Conservation (phyloP, 1,284 basidiomycete species). For the Marasmius tenuissimus region DNA sequence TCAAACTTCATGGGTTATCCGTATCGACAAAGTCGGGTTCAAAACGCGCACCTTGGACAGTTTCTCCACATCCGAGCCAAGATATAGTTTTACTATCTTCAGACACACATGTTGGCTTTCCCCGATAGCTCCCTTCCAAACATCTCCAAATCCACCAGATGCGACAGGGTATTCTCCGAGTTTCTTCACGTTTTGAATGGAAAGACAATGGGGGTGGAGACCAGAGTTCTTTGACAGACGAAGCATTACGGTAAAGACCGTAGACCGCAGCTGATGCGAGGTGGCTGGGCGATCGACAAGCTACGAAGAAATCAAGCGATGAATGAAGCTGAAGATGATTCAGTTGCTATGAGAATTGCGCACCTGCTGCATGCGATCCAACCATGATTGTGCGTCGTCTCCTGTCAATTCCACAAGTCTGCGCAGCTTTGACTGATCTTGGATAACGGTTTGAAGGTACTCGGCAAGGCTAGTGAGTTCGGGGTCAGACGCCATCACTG, state of each 20-base stretch:
- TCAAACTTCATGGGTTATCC: neutral
- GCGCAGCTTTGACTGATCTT: too few relatives aligned
- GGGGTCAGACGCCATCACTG: too few relatives aligned
- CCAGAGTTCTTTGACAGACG: neutral
- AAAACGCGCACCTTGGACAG: neutral
- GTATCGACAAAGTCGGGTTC: neutral
- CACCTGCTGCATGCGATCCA: too few relatives aligned
- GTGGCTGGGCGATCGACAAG: too few relatives aligned
- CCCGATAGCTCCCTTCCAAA: neutral
- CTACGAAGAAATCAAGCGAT: too few relatives aligned
- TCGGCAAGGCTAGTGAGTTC: too few relatives aligned
- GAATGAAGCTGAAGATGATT: too few relatives aligned
- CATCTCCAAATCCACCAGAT: neutral
- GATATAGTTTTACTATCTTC: slow-evolving; percentile 2
- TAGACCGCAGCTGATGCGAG: too few relatives aligned
- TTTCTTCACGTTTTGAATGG: neutral
- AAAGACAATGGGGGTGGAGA: neutral
- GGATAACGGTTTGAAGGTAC: too few relatives aligned
- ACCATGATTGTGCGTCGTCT: too few relatives aligned
- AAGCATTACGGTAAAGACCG: neutral
- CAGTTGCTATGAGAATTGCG: too few relatives aligned
- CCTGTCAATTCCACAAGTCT: too few relatives aligned
- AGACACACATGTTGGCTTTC: neutral
- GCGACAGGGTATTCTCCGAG: neutral
- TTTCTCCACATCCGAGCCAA: neutral